Evolutionary conservation across 129 eudicot species (phyloP), one percentile per base, ranked within the genome.

Genomic region (Helianthus tuberosus): DNA sequence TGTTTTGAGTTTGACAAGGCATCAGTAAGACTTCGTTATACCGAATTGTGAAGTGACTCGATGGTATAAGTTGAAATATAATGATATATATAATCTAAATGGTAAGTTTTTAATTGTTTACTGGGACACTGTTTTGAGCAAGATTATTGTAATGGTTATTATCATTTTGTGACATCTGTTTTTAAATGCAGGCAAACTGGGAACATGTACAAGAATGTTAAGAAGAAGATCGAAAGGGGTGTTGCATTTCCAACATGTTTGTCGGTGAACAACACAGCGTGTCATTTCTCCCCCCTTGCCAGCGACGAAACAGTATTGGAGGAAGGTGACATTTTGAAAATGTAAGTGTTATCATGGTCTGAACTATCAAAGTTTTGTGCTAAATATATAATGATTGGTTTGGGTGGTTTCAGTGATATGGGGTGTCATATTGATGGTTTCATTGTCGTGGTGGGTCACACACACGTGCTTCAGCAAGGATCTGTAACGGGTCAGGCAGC

Each of bases 371-470:
- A 36, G 5, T 14, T 32, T 50, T 47, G 10, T 32, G 53, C 9
- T 62, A 5, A 41, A 5, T 3, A 11, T 9, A 14, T 13, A 53
- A 44, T 50, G 64, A 10, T 62, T 58, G 50, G 63, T 51, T 27
- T 74, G 43, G 72, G 59, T 82, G 74, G 47, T 46, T 83, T 71
- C 86, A 94, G 98, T 72, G 99, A 90, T 79, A 79, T 91, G 90
- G 97, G 99, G 52, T 95, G 99, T 70, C 97, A 95, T 76, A 89
- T 95, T 20, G 99, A 95, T 53, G 99, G 99, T 27, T 91, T 95
- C 81, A 91, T 95, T 78, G 95, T 95, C 44, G 91, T 88, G 71
- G 96, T 95, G 76, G 99, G 79, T 1, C 99, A 95, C 80, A 95
- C 99, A 3, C 97, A 89, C 74, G 90, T 88, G 3, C 89, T 95